Conservation (phyloP, 805 yeast species). For the Lipomyces sp. region DNA sequence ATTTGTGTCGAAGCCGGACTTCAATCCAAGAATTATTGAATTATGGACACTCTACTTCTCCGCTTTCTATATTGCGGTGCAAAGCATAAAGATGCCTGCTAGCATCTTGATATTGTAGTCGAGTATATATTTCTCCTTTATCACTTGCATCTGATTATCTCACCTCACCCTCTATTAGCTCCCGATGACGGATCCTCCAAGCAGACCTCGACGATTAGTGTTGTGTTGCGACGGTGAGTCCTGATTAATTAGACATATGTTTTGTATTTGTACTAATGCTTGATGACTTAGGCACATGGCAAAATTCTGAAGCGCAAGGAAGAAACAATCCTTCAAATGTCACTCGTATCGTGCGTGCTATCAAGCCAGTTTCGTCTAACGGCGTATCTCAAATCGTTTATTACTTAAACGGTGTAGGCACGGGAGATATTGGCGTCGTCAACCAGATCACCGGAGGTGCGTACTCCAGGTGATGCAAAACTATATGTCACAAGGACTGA, state of each 20-base stretch:
- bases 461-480: neutral
- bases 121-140: too few species aligned
- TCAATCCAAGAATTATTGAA: too few species aligned
- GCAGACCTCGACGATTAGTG: neutral
- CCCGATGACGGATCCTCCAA: too few species aligned
- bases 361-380: neutral
- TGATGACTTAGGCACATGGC: slow-evolving; percentile 18
- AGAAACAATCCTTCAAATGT: slow-evolving; percentile 12
- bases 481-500: too few species aligned
- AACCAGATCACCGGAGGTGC: neutral
- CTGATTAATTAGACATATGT: too few species aligned
- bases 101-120: too few species aligned
- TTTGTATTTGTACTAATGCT: neutral
- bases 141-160: too few species aligned
- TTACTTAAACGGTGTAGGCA: slow-evolving; percentile 19
- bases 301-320: slow-evolving; percentile 9
- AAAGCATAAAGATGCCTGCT: too few species aligned
- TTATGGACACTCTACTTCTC: too few species aligned
- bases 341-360: slow-evolving; percentile 20
- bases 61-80: too few species aligned
- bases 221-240: neutral
- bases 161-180: too few species aligned
- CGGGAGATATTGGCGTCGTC: neutral
- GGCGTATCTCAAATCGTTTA: slow-evolving; percentile 11
- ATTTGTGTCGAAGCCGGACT: too few species aligned